Conservation (phyloP, 1,139 yeast species). For the Kodamaea ohmeri region DNA sequence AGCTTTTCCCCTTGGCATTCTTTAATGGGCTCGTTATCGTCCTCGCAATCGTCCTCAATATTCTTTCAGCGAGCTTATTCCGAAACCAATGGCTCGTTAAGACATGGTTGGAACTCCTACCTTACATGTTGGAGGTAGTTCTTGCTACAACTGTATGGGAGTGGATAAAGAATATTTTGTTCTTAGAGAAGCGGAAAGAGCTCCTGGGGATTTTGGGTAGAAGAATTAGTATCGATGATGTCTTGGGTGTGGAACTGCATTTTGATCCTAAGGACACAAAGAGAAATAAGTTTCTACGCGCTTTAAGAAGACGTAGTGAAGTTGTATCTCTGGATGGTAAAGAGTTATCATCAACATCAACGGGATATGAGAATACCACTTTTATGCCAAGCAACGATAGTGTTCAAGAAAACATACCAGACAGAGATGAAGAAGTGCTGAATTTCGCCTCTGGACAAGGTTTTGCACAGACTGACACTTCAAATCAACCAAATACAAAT, state of each 20-base stretch:
- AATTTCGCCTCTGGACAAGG: no score
- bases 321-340: neutral
- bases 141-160: constrained; percentile 49
- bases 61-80: constrained; percentile 29
- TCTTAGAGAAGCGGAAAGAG: constrained; percentile 42
- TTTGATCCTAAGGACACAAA: constrained; percentile 1
- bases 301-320: neutral
- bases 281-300: constrained; percentile 1
- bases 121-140: constrained; percentile 37
- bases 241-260: constrained; percentile 11
- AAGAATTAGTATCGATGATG: constrained; percentile 40
- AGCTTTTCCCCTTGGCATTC: constrained; percentile 40
- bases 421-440: no score
- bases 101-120: constrained; percentile 42
- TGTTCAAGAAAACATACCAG: no score
- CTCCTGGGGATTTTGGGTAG: constrained; percentile 50
- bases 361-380: neutral
- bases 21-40: constrained; percentile 36
- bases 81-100: constrained; percentile 28
- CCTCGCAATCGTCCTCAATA: constrained; percentile 28
- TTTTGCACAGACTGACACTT: no score
- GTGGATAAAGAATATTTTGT: constrained; percentile 46
- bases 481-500: no score
- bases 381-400: neutral
- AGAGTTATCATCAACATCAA: neutral